Base-by-base conservation (phyloP, 305 asterid genomes). In the Fraxinus baroniana region DNA sequence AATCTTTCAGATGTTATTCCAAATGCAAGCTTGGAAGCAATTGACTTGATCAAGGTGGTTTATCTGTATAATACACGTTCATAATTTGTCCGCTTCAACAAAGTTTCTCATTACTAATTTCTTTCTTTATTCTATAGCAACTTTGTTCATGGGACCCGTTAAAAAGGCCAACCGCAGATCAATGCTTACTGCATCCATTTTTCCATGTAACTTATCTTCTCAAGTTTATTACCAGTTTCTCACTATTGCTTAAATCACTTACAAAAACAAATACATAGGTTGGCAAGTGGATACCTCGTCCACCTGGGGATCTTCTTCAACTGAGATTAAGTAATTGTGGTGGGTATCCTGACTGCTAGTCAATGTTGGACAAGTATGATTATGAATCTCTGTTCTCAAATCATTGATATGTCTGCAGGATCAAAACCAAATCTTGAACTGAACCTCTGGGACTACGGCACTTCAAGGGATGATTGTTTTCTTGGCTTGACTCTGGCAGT, bases 401-500 rank as follows among this genome's bases (percentile, higher is more conserved):
- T 71, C 70, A 49, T 55, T 62, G 30, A 73, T 46, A 22, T 78
- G 68, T 81, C 57, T 87, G 85, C 89, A 95, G 99, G 94, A 79
- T 83, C 96, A 81, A 89, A 89, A 83, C 99, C 99, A 77, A 95
- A 95, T 90, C 99, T 95, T 88, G 99, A 95, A 83, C 94, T 95
- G 92, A 94, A 90, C 93, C 94, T 95, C 82, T 92, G 99, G 97
- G 90, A 91, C 90, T 95, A 91, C 80, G 94, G 95, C 80, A 76
- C 90, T 78, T 81, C 90, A 83, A 79, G 44, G 57, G 97, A 95
- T 83, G 97, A 93, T 85, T 94, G 98, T 86, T 92, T 88, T 90
- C 98, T 95, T 86, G 98, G 97, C 81, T 90, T 95, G 94, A 91
- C 98, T 62, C 89, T 95, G 91, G 99, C 98, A 83, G 92, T 95